phyloP scores from a whole-genome alignment of 2,329 filamentous ascomycete genomes.

The Esteya vermicola region DNA sequence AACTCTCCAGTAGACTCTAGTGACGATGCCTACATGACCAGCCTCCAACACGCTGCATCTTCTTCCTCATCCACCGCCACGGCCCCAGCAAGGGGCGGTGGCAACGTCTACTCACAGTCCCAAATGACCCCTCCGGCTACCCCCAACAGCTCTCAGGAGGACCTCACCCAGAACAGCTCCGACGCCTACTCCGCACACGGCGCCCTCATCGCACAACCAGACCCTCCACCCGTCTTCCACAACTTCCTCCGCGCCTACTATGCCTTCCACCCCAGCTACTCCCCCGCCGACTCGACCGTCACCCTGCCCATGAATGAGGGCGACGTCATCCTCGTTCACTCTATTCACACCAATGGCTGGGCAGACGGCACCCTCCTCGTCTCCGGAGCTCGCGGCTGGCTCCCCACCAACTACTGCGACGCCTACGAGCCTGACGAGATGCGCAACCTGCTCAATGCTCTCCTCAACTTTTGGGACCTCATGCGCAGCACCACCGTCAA shows the following conservation, averaged over 20 bases:
- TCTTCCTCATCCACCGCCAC: conserved; percentile 46
- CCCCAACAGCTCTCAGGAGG: conserved; percentile 53
- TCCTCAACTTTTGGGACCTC: conserved; percentile 87
- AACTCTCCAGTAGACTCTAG: conserved; percentile 14
- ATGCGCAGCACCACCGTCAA: conserved; percentile 64
- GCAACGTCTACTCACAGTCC: conserved; percentile 30
- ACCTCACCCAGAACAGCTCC: conserved; percentile 24
- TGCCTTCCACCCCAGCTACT: conserved; percentile 69
- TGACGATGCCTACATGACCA: conserved; percentile 20
- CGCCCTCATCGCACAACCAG: conserved; percentile 13
- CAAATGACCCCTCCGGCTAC: conserved; percentile 70
- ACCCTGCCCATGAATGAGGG: conserved; percentile 81
- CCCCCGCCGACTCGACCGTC: conserved; percentile 70
- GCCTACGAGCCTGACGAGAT: conserved; percentile 83
- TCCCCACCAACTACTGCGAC: conserved; percentile 97
- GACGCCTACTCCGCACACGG: background rate
- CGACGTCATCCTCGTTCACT: conserved; percentile 87
- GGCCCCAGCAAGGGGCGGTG: conserved; percentile 13
- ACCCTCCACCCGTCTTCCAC: conserved; percentile 59
- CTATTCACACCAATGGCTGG: conserved; percentile 96
- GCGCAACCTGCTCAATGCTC: conserved; percentile 67
- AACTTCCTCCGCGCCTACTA: conserved; percentile 93
- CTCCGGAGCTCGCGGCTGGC: conserved; percentile 80
- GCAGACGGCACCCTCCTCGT: conserved; percentile 84
- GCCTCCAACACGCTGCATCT: conserved; percentile 54